Conservation (phyloP, 179 eudicot species). For the Nepenthes alata region DNA sequence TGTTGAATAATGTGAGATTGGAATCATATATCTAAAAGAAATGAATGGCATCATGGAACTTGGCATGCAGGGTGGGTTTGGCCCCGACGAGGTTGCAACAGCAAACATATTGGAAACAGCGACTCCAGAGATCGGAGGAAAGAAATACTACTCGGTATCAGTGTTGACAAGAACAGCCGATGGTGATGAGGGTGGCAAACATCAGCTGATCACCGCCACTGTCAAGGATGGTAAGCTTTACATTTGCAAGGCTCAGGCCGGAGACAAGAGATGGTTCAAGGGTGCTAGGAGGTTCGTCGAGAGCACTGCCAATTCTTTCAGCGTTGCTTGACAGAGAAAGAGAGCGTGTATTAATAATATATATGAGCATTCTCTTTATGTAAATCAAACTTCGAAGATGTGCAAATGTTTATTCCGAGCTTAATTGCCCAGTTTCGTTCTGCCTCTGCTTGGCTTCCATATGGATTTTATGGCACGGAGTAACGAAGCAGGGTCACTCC, state of each 20-base stretch:
- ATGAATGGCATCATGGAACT: not conserved
- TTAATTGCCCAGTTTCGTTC: too few species aligned
- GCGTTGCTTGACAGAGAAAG: conserved; percentile 43
- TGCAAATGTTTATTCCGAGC: too few species aligned
- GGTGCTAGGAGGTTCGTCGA: conserved; percentile 84
- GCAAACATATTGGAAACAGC: conserved; percentile 71
- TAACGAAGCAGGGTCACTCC: too few species aligned
- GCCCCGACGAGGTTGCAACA: conserved; percentile 56
- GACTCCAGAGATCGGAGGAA: conserved; percentile 47
- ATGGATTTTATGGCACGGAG: too few species aligned
- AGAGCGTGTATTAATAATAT: too few species aligned
- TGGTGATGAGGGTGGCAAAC: conserved; percentile 96
- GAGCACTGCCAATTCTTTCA: conserved; percentile 68
- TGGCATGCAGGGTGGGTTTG: conserved; percentile 72
- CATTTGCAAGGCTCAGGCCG: conserved; percentile 98
- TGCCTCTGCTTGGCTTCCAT: too few species aligned
- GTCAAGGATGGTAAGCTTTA: conserved; percentile 83
- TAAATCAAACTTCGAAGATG: too few species aligned
- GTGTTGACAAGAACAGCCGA: conserved; percentile 94
- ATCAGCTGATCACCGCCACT: conserved; percentile 74
- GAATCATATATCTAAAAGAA: too few species aligned
- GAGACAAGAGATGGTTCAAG: conserved; percentile 99
- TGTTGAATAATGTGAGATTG: too few species aligned
- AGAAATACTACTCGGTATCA: conserved; percentile 53
- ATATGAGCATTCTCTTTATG: too few species aligned